Conservation (phyloP, 805 yeast species). For the Wickerhamomyces ciferrii region DNA sequence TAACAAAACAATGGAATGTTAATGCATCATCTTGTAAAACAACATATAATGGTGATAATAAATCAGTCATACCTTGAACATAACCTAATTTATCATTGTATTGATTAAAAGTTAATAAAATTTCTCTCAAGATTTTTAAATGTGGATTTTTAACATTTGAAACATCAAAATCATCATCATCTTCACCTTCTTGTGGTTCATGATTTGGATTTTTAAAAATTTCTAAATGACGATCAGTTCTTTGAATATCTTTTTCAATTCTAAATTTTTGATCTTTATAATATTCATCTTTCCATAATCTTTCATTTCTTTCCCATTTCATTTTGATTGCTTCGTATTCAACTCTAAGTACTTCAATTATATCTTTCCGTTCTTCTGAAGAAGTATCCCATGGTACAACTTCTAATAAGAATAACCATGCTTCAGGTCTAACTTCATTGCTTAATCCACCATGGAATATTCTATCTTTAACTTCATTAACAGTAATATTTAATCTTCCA, state of each 20-base stretch:
- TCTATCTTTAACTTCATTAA: slow-evolving; percentile 70
- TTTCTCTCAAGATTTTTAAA: slow-evolving; percentile 64
- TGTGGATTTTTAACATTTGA: slow-evolving; percentile 72
- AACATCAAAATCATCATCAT: slow-evolving; percentile 42
- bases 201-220: slow-evolving; percentile 42
- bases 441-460: slow-evolving; percentile 89
- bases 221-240: slow-evolving; percentile 80
- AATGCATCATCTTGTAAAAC: slow-evolving; percentile 63
- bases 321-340: slow-evolving; percentile 61
- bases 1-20: slow-evolving; percentile 84
- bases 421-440: slow-evolving; percentile 54
- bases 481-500: slow-evolving; percentile 70
- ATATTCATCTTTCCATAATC: slow-evolving; percentile 50
- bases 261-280: slow-evolving; percentile 89
- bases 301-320: slow-evolving; percentile 64
- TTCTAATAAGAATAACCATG: slow-evolving; percentile 81
- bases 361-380: slow-evolving; percentile 55
- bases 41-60: slow-evolving; percentile 79
- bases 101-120: slow-evolving; percentile 82
- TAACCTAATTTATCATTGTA: slow-evolving; percentile 82
- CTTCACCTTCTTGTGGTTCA: slow-evolving; percentile 26
- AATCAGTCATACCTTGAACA: slow-evolving; percentile 97
- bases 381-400: slow-evolving; percentile 90
- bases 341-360: slow-evolving; percentile 48
- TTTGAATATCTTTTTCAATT: slow-evolving; percentile 87